These are phyloP conservation scores for Paxillus rubicundulus DNA, from an alignment of 768 basidiomycete species.

Conservation along the genomic window DNA sequence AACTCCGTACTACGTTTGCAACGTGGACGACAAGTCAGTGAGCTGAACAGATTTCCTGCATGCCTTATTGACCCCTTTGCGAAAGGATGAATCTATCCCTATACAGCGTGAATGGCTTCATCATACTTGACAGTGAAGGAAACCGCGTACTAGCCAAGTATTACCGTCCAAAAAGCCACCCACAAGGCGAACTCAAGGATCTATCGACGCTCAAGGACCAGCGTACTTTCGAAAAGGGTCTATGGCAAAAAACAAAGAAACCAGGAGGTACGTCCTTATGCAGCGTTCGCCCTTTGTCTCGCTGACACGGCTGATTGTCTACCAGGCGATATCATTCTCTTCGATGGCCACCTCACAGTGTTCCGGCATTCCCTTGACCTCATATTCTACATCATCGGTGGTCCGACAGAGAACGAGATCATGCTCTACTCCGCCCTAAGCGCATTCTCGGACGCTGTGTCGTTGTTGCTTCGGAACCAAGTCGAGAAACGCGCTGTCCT, in stretches of 20 bases:
- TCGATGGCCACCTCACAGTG: slow-evolving; percentile 85
- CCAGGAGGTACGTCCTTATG: slow-evolving; percentile 65
- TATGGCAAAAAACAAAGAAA: slow-evolving; percentile 95
- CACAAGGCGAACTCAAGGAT: slow-evolving; percentile 59
- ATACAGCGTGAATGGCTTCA: slow-evolving; percentile 81
- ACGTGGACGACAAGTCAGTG: not conserved
- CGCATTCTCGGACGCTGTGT: slow-evolving; percentile 83
- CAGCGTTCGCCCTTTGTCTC: not conserved
- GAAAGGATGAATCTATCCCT: slow-evolving; percentile 70
- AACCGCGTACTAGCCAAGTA: slow-evolving; percentile 95
- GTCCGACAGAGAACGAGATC: slow-evolving; percentile 88
- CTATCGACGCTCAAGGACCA: slow-evolving; percentile 84
- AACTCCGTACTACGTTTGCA: slow-evolving; percentile 16
- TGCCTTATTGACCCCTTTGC: not conserved
- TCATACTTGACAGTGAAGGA: slow-evolving; percentile 94
- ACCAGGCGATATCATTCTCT: slow-evolving; percentile 89
- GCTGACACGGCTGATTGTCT: not conserved
- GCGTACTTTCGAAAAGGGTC: slow-evolving; percentile 90
- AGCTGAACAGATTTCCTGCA: not conserved
- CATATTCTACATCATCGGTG: slow-evolving; percentile 89
- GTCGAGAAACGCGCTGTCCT: slow-evolving; percentile 93
- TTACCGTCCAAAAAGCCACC: slow-evolving; percentile 73
- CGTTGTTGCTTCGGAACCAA: slow-evolving; percentile 83
- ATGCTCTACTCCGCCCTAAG: slow-evolving; percentile 87
- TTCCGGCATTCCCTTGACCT: slow-evolving; percentile 96